Base-by-base conservation (phyloP, 306 rosid species). In the Cucurbita maxima region DNA sequence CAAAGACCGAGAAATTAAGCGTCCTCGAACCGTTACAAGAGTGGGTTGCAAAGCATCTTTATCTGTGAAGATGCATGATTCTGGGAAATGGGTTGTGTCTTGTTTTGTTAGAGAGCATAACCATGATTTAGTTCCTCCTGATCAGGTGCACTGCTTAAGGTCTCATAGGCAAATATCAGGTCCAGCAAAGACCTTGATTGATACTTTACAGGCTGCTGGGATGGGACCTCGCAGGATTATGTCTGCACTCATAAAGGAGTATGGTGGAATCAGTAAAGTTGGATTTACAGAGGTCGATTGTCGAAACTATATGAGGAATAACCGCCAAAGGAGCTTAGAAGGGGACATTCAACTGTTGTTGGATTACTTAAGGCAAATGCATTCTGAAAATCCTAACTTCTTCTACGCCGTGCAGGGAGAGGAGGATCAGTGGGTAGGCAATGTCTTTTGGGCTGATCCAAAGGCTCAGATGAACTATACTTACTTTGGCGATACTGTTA, bases 261-360 rank as follows among this genome's bases (percentile, higher is more conserved):
- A 89, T 79, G 98, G 97, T 60, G 98, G 98, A 74, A 89, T 91
- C 77, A 94, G 97, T 81, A 94, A 86, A 81, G 98, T 94, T 7
- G 98, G 98, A 15, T 94, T 94, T 79, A 94, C 98, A 5, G 98
- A 94, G 89, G 98, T 94, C 7, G 98, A 94, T 76, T 94, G 98
- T 81, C 82, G 98, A 79, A 94, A 94, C 78, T 94, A 94, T 83
- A 94, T 94, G 98, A 89, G 98, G 88, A 94, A 94, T 77, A 94
- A 94, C 79, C 91, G 98, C 19, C 96, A 86, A 67, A 86, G 87
- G 84, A 94, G 92, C 80, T 79, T 89, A 77, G 97, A 90, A 81
- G 96, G 97, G 25, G 97, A 94, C 75, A 84, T 87, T 83, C 98
- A 90, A 75, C 87, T 94, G 67, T 90, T 94, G 56, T 73, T 94